phyloP scores from a whole-genome alignment of 768 basidiomycete species.

The Hygrophoropsis aurantiaca region DNA sequence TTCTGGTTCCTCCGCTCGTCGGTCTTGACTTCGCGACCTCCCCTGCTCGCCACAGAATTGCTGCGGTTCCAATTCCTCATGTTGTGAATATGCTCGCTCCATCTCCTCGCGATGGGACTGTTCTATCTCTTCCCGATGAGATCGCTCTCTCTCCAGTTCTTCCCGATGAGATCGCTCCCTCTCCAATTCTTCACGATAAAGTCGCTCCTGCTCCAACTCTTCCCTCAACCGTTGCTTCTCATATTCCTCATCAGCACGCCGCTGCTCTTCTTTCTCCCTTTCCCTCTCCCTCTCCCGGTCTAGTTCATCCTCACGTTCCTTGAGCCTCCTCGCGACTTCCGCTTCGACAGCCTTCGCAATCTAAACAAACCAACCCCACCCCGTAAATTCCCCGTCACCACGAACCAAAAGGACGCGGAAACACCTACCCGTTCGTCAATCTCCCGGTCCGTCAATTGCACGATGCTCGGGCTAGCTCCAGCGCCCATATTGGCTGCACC shows the following conservation, averaged over 20 bases:
- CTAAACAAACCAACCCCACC: constrained; percentile 30
- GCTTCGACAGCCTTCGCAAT: constrained; percentile 74
- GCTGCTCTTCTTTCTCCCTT: constrained; percentile 32
- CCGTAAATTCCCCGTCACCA: too few relatives aligned
- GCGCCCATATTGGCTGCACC: not conserved
- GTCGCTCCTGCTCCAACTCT: constrained; percentile 27
- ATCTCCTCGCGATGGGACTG: too few relatives aligned
- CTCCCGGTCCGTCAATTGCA: constrained; percentile 60
- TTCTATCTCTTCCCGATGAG: constrained; percentile 33
- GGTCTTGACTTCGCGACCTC: constrained; percentile 23
- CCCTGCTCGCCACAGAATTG: too few relatives aligned
- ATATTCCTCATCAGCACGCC: constrained; percentile 22
- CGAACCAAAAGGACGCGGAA: not conserved
- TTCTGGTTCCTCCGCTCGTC: constrained; percentile 37
- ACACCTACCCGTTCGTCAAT: constrained; percentile 69
- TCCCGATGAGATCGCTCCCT: constrained; percentile 8
- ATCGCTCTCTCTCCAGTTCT: constrained; percentile 17
- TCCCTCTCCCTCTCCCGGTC: constrained; percentile 25
- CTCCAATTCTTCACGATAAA: constrained; percentile 7
- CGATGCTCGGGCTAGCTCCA: not conserved
- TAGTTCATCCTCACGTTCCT: constrained; percentile 36
- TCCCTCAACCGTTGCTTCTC: constrained; percentile 13
- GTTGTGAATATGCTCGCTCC: constrained; percentile 12
- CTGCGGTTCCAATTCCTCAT: constrained; percentile 10
- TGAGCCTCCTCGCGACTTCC: constrained; percentile 69